These are phyloP conservation scores for Ormosia emarginata DNA, from an alignment of 306 rosid species.

Conservation along the genomic window DNA sequence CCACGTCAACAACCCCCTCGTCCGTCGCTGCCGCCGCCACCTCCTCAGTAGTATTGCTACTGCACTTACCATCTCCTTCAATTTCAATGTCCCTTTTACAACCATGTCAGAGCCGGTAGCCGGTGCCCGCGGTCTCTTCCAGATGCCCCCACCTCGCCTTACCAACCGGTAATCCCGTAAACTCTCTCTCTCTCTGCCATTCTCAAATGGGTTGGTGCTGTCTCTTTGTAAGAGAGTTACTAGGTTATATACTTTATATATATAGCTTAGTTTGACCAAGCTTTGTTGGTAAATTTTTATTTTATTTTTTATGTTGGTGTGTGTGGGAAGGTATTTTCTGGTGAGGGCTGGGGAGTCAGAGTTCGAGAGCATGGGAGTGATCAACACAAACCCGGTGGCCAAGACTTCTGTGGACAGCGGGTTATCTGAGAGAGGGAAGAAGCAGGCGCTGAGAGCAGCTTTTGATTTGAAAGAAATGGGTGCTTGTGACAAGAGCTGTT, in stretches of 20 bases:
- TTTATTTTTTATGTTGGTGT: not conserved
- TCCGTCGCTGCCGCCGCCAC: conserved; percentile 9
- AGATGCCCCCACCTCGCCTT: conserved; percentile 55
- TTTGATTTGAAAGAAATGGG: conserved; percentile 74
- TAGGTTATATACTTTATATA: too few species aligned
- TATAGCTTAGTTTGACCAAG: not conserved
- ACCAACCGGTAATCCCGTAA: conserved; percentile 38
- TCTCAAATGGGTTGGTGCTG: not conserved
- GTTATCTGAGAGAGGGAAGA: conserved; percentile 77
- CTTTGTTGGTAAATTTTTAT: not conserved
- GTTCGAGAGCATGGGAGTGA: conserved; percentile 74
- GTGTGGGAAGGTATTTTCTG: conserved; percentile 65
- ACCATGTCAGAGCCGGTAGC: conserved; percentile 30
- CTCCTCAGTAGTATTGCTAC: conserved; percentile 17
- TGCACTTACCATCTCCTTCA: conserved; percentile 40
- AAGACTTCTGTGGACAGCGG: conserved; percentile 89
- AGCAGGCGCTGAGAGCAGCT: conserved; percentile 61
- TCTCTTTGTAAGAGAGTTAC: too few species aligned
- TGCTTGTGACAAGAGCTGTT: conserved; percentile 81
- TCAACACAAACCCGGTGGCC: conserved; percentile 84
- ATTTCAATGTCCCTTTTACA: conserved; percentile 18
- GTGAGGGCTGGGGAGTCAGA: conserved; percentile 96
- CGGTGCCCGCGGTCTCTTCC: conserved; percentile 51
- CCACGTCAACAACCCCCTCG: conserved; percentile 5
- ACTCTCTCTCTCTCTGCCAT: not conserved